These are phyloP conservation scores for Bauhinia variegata DNA, from an alignment of 306 rosid species.

Conservation along the genomic window DNA sequence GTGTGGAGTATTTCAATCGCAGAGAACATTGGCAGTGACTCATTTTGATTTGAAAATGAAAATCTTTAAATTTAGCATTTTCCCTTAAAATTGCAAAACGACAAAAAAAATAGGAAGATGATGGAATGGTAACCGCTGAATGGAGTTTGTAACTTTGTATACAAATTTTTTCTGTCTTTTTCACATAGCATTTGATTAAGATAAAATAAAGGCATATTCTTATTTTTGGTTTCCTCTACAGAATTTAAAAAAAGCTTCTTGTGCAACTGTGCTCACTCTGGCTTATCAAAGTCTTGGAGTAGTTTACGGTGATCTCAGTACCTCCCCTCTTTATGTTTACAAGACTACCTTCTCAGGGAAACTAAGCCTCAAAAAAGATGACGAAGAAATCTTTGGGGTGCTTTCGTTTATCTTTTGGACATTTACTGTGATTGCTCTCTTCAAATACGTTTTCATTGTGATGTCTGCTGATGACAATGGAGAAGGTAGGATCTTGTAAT, in stretches of 20 bases:
- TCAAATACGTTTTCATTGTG: slow-evolving; percentile 75
- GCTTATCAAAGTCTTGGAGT: slow-evolving; percentile 91
- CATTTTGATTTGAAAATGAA: neutral
- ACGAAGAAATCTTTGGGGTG: slow-evolving; percentile 69
- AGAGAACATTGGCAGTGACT: neutral
- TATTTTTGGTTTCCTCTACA: slow-evolving; percentile 38
- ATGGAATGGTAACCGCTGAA: slow-evolving; percentile 18
- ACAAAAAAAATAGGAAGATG: neutral
- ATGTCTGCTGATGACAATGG: slow-evolving; percentile 82
- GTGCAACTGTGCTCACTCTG: slow-evolving; percentile 55
- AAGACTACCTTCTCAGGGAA: slow-evolving; percentile 79
- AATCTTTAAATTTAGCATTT: neutral
- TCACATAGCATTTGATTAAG: neutral
- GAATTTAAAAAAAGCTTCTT: slow-evolving; percentile 61
- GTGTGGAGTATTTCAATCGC: slow-evolving; percentile 2
- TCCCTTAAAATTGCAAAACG: neutral
- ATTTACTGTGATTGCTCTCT: slow-evolving; percentile 71
- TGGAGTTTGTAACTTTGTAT: neutral
- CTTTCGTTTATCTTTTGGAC: slow-evolving; percentile 87
- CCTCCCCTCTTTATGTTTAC: slow-evolving; percentile 85
- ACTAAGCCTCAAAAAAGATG: slow-evolving; percentile 70
- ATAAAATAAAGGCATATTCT: slow-evolving; percentile 9
- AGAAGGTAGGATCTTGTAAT: slow-evolving; percentile 56
- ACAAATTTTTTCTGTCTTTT: neutral
- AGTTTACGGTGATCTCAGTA: slow-evolving; percentile 84